Conservation (phyloP, 1,284 basidiomycete genomes). For the Leccinum angustisporum region DNA sequence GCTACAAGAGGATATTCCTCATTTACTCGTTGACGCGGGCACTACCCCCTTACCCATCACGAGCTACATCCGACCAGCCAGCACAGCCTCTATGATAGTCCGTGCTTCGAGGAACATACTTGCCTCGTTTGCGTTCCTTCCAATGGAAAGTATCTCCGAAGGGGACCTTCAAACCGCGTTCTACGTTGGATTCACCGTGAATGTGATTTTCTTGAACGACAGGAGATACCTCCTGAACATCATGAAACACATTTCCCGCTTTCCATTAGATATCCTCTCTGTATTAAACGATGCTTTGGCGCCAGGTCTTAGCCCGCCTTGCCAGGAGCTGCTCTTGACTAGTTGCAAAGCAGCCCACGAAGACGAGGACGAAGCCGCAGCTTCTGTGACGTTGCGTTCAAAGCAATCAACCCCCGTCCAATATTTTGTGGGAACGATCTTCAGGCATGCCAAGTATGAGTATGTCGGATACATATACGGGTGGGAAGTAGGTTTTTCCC, state of each 20-base stretch:
- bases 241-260: slow-evolving; percentile 32
- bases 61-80: slow-evolving; percentile 35
- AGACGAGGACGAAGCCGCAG: slow-evolving; percentile 34
- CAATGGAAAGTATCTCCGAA: slow-evolving; percentile 23
- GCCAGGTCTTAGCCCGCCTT: slow-evolving; percentile 24
- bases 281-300: slow-evolving; percentile 32
- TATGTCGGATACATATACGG: slow-evolving; percentile 51
- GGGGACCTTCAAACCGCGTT: slow-evolving; percentile 32
- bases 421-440: slow-evolving; percentile 55
- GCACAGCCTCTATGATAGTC: slow-evolving; percentile 41
- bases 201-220: slow-evolving; percentile 34
- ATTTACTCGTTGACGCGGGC: slow-evolving; percentile 30
- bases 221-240: slow-evolving; percentile 30
- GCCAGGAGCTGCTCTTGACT: slow-evolving; percentile 21
- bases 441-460: slow-evolving; percentile 42
- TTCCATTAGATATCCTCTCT: slow-evolving; percentile 30
- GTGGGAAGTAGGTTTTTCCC: slow-evolving; percentile 49
- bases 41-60: slow-evolving; percentile 23
- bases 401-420: slow-evolving; percentile 28
- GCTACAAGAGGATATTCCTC: slow-evolving; percentile 34
- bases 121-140: slow-evolving; percentile 29
- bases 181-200: slow-evolving; percentile 33
- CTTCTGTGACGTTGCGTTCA: slow-evolving; percentile 31
- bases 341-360: slow-evolving; percentile 32
- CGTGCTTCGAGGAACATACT: slow-evolving; percentile 42